Evolutionary conservation across 2,329 filamentous ascomycete species (phyloP).

Genomic region (Ophiostoma ips): DNA sequence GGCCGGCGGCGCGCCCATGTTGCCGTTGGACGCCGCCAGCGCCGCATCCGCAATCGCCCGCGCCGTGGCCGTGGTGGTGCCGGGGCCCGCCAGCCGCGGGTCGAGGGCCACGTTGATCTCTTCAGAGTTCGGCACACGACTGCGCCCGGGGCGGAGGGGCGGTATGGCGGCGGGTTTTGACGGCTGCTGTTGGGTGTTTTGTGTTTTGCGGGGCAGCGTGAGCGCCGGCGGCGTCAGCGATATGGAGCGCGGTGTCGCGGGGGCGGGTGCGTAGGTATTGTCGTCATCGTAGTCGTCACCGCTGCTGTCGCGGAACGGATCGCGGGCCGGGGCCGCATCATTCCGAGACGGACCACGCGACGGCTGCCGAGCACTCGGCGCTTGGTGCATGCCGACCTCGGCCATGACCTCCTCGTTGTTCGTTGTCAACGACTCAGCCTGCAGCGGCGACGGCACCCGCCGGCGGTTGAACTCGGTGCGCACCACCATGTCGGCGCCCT

Average conservation of each 20-base stretch:
- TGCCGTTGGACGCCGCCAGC: not conserved
- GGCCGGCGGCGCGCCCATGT: slow-evolving; percentile 7
- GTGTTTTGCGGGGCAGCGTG: not conserved
- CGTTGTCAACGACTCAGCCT: too few species aligned
- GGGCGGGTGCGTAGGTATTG: not conserved
- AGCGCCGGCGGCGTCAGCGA: not conserved
- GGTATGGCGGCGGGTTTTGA: too few species aligned
- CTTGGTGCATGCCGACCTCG: too few species aligned
- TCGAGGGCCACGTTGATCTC: slow-evolving; percentile 41
- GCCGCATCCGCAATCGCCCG: not conserved
- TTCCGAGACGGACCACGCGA: too few species aligned
- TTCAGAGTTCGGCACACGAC: slow-evolving; percentile 28
- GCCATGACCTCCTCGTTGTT: too few species aligned
- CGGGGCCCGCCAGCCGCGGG: slow-evolving; percentile 25
- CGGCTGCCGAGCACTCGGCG: too few species aligned
- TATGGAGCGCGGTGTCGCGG: too few species aligned
- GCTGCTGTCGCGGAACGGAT: too few species aligned
- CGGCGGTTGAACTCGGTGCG: slow-evolving; percentile 41
- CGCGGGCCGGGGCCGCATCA: not conserved
- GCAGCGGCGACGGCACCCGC: slow-evolving; percentile 4
- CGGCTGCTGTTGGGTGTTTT: slow-evolving; percentile 3
- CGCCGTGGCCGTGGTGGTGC: not conserved
- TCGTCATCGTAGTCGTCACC: not conserved
- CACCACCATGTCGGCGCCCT: slow-evolving; percentile 24
- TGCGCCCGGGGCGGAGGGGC: not conserved